These are phyloP conservation scores for Ceratobasidium sp. DNA, from an alignment of 1,284 basidiomycete genomes.

Conservation along the genomic window DNA sequence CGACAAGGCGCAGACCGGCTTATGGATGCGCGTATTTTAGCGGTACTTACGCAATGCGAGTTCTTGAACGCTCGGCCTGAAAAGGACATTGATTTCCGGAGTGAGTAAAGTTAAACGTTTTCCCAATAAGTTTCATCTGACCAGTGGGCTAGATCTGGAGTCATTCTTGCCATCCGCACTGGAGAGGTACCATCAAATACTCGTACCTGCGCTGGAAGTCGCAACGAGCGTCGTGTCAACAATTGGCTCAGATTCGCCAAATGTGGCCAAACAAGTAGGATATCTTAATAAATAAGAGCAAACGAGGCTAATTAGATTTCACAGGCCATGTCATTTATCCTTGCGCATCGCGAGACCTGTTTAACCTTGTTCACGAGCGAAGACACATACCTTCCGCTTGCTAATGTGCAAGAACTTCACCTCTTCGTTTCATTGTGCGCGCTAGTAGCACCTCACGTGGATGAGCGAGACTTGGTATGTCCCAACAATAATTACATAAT, in stretches of 20 bases:
- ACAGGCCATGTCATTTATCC: slow-evolving; percentile 81
- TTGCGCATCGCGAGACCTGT: slow-evolving; percentile 84
- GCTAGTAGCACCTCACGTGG: slow-evolving; percentile 75
- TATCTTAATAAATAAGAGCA: background rate
- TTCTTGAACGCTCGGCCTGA: slow-evolving; percentile 89
- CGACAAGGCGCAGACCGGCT: slow-evolving; percentile 88
- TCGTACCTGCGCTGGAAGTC: slow-evolving; percentile 88
- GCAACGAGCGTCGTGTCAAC: slow-evolving; percentile 78
- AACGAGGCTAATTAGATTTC: slow-evolving; percentile 29
- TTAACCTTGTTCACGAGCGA: slow-evolving; percentile 83
- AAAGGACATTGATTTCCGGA: slow-evolving; percentile 83
- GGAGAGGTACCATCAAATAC: slow-evolving; percentile 89
- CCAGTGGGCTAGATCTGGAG: slow-evolving; percentile 73
- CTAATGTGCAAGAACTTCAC: slow-evolving; percentile 81
- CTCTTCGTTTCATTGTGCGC: slow-evolving; percentile 80
- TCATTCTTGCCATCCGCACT: slow-evolving; percentile 89
- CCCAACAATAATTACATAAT: background rate
- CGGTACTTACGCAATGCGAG: slow-evolving; percentile 87
- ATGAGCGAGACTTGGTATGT: slow-evolving; percentile 83
- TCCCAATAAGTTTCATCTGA: background rate
- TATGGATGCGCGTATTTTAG: slow-evolving; percentile 83
- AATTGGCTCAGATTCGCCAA: slow-evolving; percentile 74
- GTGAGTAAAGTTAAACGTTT: slow-evolving; percentile 62
- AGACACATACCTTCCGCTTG: slow-evolving; percentile 71
- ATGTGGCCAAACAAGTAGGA: slow-evolving; percentile 74